A percentile compares a stretch with the other conserved stretches of the same genome.
These are phyloP conservation scores for Chalciporus chontae DNA, from an alignment of 768 basidiomycete genomes.

Conservation along the genomic window DNA sequence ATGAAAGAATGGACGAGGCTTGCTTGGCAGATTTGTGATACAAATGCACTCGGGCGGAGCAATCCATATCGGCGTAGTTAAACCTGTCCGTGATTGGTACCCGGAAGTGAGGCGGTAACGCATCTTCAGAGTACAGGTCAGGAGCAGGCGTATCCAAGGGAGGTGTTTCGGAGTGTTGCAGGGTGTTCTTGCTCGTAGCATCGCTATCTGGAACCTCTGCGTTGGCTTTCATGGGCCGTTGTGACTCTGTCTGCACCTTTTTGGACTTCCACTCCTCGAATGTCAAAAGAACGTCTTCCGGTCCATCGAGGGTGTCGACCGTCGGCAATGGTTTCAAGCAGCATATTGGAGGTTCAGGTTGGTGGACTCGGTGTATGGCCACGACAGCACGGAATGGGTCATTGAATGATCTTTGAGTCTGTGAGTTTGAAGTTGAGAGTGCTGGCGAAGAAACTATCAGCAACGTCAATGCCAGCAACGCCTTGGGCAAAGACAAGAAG, in stretches of 20 bases:
- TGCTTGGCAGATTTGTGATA: slow-evolving; percentile 82
- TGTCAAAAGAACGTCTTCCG: slow-evolving; percentile 65
- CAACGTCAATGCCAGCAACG: slow-evolving; percentile 32
- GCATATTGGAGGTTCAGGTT: slow-evolving; percentile 59
- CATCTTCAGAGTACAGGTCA: slow-evolving; percentile 16
- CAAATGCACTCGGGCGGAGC: slow-evolving; percentile 87
- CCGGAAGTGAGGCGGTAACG: slow-evolving; percentile 57
- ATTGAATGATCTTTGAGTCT: slow-evolving; percentile 39
- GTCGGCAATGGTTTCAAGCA: slow-evolving; percentile 53
- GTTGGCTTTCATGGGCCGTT: slow-evolving; percentile 13
- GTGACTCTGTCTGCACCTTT: slow-evolving; percentile 43
- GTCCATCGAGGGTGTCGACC: slow-evolving; percentile 38
- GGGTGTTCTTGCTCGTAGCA: not conserved
- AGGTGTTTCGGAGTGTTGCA: slow-evolving; percentile 2
- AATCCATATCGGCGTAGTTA: slow-evolving; percentile 92
- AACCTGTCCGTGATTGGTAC: slow-evolving; percentile 83
- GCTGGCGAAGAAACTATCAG: slow-evolving; percentile 34
- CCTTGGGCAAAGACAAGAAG: slow-evolving; percentile 8
- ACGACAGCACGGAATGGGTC: slow-evolving; percentile 62
- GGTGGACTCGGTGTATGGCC: slow-evolving; percentile 39
- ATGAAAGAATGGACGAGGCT: slow-evolving; percentile 76
- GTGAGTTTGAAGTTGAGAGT: slow-evolving; percentile 25
- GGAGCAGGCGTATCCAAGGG: slow-evolving; percentile 11
- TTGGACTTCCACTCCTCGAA: slow-evolving; percentile 90
- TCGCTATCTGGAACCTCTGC: slow-evolving; percentile 6